These are phyloP conservation scores for Curvularia verruculosa DNA, from an alignment of 2,329 filamentous ascomycete genomes.

Conservation along the genomic window DNA sequence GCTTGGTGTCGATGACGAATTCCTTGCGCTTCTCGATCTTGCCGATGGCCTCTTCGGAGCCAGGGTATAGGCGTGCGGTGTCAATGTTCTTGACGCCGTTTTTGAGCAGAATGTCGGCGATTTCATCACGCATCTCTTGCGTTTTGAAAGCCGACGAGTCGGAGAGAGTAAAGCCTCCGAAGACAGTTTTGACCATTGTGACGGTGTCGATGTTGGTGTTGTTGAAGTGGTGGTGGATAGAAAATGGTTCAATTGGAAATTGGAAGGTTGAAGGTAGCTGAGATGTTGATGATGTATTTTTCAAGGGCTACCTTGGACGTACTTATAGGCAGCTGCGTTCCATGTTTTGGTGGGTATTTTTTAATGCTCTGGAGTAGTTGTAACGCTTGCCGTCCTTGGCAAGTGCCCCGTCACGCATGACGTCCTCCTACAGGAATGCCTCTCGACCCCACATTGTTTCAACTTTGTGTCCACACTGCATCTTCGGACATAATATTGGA, in stretches of 20 bases:
- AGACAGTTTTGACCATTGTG: constrained; percentile 46
- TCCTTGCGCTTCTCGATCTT: constrained; percentile 46
- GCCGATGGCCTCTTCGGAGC: constrained; percentile 53
- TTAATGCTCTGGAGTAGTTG: not conserved
- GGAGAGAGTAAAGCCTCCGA: constrained; percentile 42
- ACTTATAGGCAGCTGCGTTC: constrained; percentile 2
- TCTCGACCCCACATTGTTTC: too few species aligned
- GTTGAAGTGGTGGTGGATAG: not conserved
- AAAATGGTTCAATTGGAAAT: not conserved
- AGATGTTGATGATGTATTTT: constrained; percentile 2
- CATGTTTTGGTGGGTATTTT: not conserved
- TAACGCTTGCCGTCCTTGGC: not conserved
- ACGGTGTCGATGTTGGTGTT: not conserved
- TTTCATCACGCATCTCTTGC: constrained; percentile 20
- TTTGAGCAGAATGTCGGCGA: constrained; percentile 42
- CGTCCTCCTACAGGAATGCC: too few species aligned
- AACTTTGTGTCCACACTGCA: too few species aligned
- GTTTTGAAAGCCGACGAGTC: constrained; percentile 23
- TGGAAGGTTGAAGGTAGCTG: not conserved
- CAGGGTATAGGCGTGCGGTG: constrained; percentile 51
- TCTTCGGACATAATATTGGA: too few species aligned
- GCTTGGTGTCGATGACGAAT: constrained; percentile 57
- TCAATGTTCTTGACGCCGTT: constrained; percentile 48
- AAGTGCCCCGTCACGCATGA: not conserved
- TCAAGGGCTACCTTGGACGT: not conserved